Conservation (phyloP, 164 flowering plant species). For the Kalanchoe fedtschenkoi region DNA sequence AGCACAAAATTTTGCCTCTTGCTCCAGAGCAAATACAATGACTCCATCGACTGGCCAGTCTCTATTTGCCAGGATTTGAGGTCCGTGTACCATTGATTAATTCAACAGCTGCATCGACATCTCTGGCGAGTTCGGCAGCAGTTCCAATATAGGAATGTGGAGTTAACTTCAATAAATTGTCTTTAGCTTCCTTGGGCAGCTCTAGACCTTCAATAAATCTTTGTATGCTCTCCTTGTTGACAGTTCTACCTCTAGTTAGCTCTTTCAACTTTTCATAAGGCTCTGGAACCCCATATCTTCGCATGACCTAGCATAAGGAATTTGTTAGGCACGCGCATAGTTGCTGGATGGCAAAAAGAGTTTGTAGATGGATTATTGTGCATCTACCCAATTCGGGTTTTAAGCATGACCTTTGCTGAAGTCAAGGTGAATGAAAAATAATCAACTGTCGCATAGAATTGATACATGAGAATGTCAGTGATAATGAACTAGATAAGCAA, state of each 20-base stretch:
- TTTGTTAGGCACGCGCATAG: too few species aligned
- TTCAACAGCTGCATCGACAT: slow-evolving; percentile 51
- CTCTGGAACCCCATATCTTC: slow-evolving; percentile 84
- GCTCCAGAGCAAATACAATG: too few species aligned
- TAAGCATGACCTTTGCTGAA: too few species aligned
- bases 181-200: slow-evolving; percentile 56
- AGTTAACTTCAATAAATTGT: slow-evolving; percentile 43
- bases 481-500: neutral
- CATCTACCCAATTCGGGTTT: too few species aligned
- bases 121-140: slow-evolving; percentile 52
- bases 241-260: slow-evolving; percentile 76
- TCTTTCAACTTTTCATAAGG: too few species aligned
- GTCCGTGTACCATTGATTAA: slow-evolving; percentile 35
- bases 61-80: slow-evolving; percentile 13
- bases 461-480: too few species aligned
- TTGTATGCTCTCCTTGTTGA: slow-evolving; percentile 58
- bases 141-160: slow-evolving; percentile 70
- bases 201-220: slow-evolving; percentile 63
- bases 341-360: too few species aligned
- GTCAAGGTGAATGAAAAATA: too few species aligned
- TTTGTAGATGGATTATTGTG: too few species aligned
- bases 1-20: too few species aligned
- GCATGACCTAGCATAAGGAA: slow-evolving; percentile 59
- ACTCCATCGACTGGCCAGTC: too few species aligned
- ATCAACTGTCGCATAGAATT: too few species aligned